A percentile compares a stretch with the other conserved stretches of the same genome.
These are phyloP conservation scores for Nematodospora anomalae DNA, from an alignment of 1,139 yeast species.

Conservation along the genomic window DNA sequence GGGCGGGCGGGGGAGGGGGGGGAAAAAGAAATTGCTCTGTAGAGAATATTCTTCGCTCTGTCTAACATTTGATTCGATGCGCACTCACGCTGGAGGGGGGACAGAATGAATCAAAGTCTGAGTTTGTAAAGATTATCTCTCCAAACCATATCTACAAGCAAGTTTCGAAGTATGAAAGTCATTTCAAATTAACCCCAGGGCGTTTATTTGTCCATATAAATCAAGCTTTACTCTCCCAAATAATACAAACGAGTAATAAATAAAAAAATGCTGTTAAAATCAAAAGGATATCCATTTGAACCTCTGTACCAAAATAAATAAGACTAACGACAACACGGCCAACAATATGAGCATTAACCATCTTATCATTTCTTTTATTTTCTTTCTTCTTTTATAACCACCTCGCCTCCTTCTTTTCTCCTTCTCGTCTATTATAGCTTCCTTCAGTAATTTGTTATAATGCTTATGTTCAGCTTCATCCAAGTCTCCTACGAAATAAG, in stretches of 20 bases:
- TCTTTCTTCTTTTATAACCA: conserved; percentile 10
- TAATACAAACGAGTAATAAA: background rate
- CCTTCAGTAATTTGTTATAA: background rate
- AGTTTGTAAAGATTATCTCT: no score
- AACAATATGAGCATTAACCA: conserved; percentile 22
- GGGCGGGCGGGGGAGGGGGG: no score
- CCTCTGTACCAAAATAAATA: conserved; percentile 30
- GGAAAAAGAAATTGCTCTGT: no score
- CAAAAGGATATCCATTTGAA: conserved; percentile 24
- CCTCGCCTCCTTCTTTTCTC: conserved; percentile 8
- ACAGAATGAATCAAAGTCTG: no score
- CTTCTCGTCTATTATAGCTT: conserved; percentile 2
- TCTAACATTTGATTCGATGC: no score
- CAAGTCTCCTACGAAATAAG: conserved; percentile 39
- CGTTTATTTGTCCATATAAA: background rate
- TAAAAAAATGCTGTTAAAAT: background rate
- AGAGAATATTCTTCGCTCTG: no score
- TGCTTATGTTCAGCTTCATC: conserved; percentile 19
- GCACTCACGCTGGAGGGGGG: no score
- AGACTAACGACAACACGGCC: conserved; percentile 26
- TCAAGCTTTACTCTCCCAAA: no score
- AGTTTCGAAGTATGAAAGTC: no score
- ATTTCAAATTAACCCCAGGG: background rate
- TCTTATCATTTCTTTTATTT: conserved; percentile 16
- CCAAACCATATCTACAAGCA: no score